Conservation (phyloP, 2,329 filamentous ascomycete species). For the Zasmidium cellare region DNA sequence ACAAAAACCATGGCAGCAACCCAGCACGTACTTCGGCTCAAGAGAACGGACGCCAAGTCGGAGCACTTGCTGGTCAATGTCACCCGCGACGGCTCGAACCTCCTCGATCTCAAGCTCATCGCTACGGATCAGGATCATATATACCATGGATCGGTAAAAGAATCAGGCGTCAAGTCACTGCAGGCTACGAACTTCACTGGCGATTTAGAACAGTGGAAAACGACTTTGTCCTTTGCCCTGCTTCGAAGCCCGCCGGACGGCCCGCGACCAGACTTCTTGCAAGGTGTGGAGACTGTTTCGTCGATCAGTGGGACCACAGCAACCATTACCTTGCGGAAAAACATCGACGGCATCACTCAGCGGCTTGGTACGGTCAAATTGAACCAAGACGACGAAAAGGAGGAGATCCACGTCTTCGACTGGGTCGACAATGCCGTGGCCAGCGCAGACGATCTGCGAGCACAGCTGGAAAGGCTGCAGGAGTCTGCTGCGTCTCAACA, state of each 20-base stretch:
- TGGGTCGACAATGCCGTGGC: conserved; percentile 66
- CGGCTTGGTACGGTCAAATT: conserved; percentile 66
- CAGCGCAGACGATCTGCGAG: conserved; percentile 42
- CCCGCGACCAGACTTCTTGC: conserved; percentile 46
- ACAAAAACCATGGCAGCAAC: conserved; percentile 7
- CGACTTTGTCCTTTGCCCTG: conserved; percentile 59
- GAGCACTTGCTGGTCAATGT: conserved; percentile 61
- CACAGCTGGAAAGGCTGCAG: conserved; percentile 43
- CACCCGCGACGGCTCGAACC: conserved; percentile 48
- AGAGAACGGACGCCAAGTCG: conserved; percentile 46
- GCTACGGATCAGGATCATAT: conserved; percentile 67
- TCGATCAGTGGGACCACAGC: conserved; percentile 55
- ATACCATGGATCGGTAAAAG: conserved; percentile 62
- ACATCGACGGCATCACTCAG: conserved; percentile 70
- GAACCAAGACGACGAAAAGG: conserved; percentile 52
- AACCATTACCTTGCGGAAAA: conserved; percentile 65
- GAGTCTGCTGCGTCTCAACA: conserved; percentile 49
- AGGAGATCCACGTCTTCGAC: conserved; percentile 65
- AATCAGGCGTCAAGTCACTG: conserved; percentile 55
- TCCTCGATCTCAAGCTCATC: conserved; percentile 65
- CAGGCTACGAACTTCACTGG: conserved; percentile 57
- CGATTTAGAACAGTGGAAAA: conserved; percentile 66
- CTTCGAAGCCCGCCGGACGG: conserved; percentile 44
- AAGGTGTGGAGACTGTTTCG: conserved; percentile 60
- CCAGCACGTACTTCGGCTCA: conserved; percentile 57